Evolutionary conservation across 495 filamentous ascomycete genomes (phyloP), one percentile per base, ranked within the genome.

Genomic region (Poronia punctata): DNA sequence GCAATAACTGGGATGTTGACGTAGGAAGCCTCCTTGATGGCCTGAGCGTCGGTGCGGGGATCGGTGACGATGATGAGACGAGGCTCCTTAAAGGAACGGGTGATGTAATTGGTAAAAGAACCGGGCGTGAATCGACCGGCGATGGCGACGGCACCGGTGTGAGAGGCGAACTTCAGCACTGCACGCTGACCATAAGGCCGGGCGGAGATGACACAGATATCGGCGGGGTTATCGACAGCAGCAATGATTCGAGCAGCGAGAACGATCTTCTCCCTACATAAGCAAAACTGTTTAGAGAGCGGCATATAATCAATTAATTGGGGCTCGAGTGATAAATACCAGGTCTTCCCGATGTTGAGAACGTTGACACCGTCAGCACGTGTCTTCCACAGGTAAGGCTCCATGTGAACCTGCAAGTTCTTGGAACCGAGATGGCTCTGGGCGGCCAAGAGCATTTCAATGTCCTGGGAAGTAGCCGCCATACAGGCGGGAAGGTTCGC

Each of bases 81-180:
- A 61, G 92, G 92, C 75, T 98, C 92, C 83, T 96, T 97, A 85
- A 98, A 98, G 57, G 92, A 96, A 64, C 92, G 93, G 67, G 92
- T 98, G 82, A 96, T 98, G 85, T 98, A 98, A 76, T 98, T 98
- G 79, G 92, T 98, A 84, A 98, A 98, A 69, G 93, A 95, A 79
- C 92, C 92, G 61, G 92, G 92, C 62, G 92, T 98, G 82, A 98
- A 98, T 68, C 92, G 89, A 75, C 92, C 92, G 57, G 92, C 93
- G 65, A 98, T 98, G 65, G 92, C 86, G 60, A 86, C 86, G 62
- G 90, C 88, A 70, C 92, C 90, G 54, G 90, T 98, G 79, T 98
- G 88, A 46, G 84, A 72, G 57, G 90, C 90, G 75, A 95, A 98
- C 79, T 98, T 98, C 66, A 98, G 82, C 67, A 96, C 92, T 61